Conservation (phyloP, 441 rosid genomes). For the Populus trichocarpa region DNA sequence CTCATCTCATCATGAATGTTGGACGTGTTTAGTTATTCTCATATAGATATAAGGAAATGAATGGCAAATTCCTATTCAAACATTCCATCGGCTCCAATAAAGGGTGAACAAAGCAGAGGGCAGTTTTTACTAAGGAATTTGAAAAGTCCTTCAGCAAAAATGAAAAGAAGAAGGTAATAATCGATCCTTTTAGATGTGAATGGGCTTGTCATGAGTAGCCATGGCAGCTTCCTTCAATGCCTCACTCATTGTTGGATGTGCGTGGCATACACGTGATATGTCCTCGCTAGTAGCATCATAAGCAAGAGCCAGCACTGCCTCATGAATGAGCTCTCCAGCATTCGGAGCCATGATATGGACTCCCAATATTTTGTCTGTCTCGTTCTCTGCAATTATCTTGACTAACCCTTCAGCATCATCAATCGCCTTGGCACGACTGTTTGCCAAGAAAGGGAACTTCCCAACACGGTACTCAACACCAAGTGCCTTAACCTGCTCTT, state of each 20-base stretch:
- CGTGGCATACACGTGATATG: constrained; percentile 95
- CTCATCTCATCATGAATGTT: neutral
- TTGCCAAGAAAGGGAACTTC: constrained; percentile 96
- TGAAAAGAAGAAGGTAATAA: constrained; percentile 6
- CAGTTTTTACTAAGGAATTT: constrained; percentile 13
- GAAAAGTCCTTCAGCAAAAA: constrained; percentile 12
- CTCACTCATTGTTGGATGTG: constrained; percentile 99
- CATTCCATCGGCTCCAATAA: constrained; percentile 22
- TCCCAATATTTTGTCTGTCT: constrained; percentile 88
- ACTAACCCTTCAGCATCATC: constrained; percentile 88
- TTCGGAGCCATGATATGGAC: constrained; percentile 96
- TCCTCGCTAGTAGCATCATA: constrained; percentile 94
- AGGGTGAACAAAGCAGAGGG: constrained; percentile 17
- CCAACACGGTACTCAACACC: constrained; percentile 81
- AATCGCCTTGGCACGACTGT: constrained; percentile 97
- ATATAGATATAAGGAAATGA: neutral
- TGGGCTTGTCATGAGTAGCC: constrained; percentile 99
- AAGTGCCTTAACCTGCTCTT: constrained; percentile 88
- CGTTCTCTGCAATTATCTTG: constrained; percentile 93
- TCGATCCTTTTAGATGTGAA: constrained; percentile 59
- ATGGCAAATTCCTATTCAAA: constrained; percentile 23
- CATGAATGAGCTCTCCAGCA: constrained; percentile 97
- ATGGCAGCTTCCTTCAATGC: constrained; percentile 99
- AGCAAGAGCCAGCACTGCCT: constrained; percentile 81
- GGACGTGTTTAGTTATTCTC: constrained; percentile 15